Evolutionary conservation across 352 stramenopile genomes (phyloP).

Genomic region (Globisporangium canariense): DNA sequence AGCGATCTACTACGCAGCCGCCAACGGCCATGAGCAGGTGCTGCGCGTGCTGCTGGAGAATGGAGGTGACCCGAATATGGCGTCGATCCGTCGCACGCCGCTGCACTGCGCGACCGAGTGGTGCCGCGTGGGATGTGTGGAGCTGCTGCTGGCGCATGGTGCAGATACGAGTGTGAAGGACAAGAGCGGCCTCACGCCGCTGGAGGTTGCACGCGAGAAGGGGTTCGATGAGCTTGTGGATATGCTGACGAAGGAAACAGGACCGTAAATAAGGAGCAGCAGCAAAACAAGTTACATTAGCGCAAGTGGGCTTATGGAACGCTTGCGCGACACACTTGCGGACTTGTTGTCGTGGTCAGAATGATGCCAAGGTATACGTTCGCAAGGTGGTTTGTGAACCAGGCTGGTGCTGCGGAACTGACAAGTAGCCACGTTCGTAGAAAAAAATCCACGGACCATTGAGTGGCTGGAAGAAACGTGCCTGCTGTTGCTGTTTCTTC

Average conservation of each 20-base stretch:
- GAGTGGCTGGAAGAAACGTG: too few species aligned
- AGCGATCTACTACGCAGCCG: slow-evolving; percentile 70
- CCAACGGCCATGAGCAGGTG: slow-evolving; percentile 58
- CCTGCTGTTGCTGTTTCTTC: too few species aligned
- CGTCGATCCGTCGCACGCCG: slow-evolving; percentile 58
- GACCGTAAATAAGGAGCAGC: background rate
- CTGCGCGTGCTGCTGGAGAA: slow-evolving; percentile 43
- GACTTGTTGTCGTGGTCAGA: background rate
- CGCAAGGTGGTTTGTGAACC: background rate
- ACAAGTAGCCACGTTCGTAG: too few species aligned
- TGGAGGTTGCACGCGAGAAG: slow-evolving; percentile 33
- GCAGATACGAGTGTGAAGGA: slow-evolving; percentile 27
- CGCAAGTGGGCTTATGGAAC: background rate
- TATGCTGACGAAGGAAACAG: background rate
- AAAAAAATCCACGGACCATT: too few species aligned
- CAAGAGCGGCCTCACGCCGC: slow-evolving; percentile 42
- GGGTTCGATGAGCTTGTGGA: slow-evolving; percentile 13
- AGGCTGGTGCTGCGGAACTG: background rate
- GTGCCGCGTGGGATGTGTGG: slow-evolving; percentile 60
- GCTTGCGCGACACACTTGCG: background rate
- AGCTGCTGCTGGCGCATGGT: slow-evolving; percentile 43
- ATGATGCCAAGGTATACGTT: background rate
- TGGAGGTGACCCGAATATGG: slow-evolving; percentile 49
- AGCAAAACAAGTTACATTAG: background rate
- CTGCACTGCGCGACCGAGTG: slow-evolving; percentile 77